These are phyloP conservation scores for Parmelia sp. DNA, from an alignment of 495 filamentous ascomycete species.

Conservation along the genomic window DNA sequence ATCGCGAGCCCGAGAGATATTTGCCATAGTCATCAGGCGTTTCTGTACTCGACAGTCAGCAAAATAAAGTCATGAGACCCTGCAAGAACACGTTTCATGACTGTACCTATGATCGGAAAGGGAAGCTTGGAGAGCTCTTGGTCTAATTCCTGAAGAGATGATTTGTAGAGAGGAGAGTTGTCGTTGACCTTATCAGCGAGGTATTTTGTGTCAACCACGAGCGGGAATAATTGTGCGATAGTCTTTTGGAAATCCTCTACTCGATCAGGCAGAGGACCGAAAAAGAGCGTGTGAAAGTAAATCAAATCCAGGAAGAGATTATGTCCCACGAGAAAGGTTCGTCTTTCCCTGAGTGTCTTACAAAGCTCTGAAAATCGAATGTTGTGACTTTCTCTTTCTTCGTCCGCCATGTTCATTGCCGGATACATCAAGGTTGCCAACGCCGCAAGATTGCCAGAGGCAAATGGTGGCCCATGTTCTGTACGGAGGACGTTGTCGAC, in stretches of 20 bases:
- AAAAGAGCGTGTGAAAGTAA: conserved; percentile 64
- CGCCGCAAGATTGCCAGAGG: conserved; percentile 48
- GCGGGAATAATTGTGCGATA: conserved; percentile 56
- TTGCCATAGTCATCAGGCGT: conserved; percentile 41
- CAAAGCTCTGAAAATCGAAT: conserved; percentile 33
- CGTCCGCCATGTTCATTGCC: not conserved
- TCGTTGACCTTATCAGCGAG: conserved; percentile 51
- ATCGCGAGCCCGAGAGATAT: conserved; percentile 37
- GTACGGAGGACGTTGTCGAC: conserved; percentile 9
- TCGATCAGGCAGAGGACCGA: conserved; percentile 56
- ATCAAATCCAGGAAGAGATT: conserved; percentile 71
- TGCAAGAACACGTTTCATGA: not conserved
- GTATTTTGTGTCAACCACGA: conserved; percentile 73
- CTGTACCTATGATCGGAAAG: conserved; percentile 44
- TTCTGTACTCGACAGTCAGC: conserved; percentile 28
- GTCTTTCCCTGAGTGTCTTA: conserved; percentile 38
- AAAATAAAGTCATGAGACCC: not conserved
- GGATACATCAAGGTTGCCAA: conserved; percentile 33
- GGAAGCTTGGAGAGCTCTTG: conserved; percentile 34
- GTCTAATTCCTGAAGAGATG: conserved; percentile 48
- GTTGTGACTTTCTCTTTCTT: conserved; percentile 1
- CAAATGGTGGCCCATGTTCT: conserved; percentile 10
- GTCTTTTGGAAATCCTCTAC: conserved; percentile 53
- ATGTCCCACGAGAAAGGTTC: conserved; percentile 47
- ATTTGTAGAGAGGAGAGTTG: conserved; percentile 42